Evolutionary conservation across 2,329 filamentous ascomycete genomes (phyloP), one percentile per base, ranked within the genome.

Genomic region (Tolypocladium sp.): DNA sequence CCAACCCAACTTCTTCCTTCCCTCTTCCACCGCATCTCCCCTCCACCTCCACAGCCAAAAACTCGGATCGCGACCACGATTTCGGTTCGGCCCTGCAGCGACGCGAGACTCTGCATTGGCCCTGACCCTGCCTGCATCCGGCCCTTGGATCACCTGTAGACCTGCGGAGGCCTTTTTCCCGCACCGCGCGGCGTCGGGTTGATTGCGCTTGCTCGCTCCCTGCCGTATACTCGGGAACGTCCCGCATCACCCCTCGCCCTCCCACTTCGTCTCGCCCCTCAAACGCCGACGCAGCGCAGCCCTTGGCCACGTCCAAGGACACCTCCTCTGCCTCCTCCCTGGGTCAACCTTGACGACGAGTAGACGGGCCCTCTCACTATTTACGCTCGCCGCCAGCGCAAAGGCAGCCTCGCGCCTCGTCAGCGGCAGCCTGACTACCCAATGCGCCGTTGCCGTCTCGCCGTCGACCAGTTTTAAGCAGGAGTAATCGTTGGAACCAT

Each of bases 11-110:
- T 59, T 58, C 33, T 62, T 60, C 58, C 58, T 62, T 58, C 57
- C 38, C 60, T 59, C 58, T 56, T 61, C 58, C 58, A 62, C 63
- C 60, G 57, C 63, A 62, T 65, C 58, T 54, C 53, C 52, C 51
- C 57, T 57, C 10, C 46, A 30, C 53, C 27, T 60, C 25, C 44
- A 40, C 55, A 35, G 41, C 55, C 59, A 37, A 55, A 40, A 54
- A 54, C 49, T 58, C 57, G 20, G 54, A 51, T 60, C 57, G 49
- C 49, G 56, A 52, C 30, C 20, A 37, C 30, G 30, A n/a, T 35
- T 37, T 53, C 51, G 30, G 30, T n/a, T 37, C 51, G 51, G 30
- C 12, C 51, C 51, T 53, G 27, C 30, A 53, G 51, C 51, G 3
- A 53, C 17, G 30, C 17, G 35, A 33, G 30, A 37, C 30, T 33